Evolutionary conservation across 768 basidiomycete genomes (phyloP).

Genomic region (Tephrocybe rancida): DNA sequence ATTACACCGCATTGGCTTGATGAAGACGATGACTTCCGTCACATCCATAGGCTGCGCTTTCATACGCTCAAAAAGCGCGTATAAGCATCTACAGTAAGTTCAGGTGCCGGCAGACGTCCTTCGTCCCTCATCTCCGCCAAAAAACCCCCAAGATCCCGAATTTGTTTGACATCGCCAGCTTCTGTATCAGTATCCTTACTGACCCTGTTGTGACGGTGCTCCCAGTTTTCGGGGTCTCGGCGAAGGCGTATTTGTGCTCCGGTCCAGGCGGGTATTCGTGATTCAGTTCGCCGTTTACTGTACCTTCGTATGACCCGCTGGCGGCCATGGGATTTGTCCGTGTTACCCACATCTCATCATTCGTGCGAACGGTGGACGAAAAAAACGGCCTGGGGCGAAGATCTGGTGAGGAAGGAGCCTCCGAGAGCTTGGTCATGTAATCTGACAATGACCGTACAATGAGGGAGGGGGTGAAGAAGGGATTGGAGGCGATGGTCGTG

Average conservation of each 20-base stretch:
- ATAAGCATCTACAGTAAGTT: slow-evolving; percentile 17
- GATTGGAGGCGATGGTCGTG: slow-evolving; percentile 14
- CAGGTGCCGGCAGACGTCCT: slow-evolving; percentile 20
- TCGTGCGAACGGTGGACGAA: slow-evolving; percentile 13
- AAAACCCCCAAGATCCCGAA: slow-evolving; percentile 17
- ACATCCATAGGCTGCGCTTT: no score
- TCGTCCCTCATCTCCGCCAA: slow-evolving; percentile 24
- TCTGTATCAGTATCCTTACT: background rate
- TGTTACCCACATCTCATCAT: background rate
- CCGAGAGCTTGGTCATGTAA: background rate
- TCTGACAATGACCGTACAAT: slow-evolving; percentile 25
- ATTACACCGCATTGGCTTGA: no score
- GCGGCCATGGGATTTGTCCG: slow-evolving; percentile 19
- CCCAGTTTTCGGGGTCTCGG: no score
- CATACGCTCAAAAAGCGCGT: slow-evolving; percentile 10
- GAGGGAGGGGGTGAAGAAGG: slow-evolving; percentile 28
- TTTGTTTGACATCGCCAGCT: background rate
- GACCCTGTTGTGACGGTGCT: no score
- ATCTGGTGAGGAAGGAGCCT: background rate
- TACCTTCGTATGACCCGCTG: background rate
- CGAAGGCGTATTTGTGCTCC: no score
- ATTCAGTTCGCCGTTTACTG: no score
- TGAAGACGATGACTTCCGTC: no score
- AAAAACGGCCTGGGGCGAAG: slow-evolving; percentile 18
- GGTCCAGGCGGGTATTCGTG: no score